Evolutionary conservation across 2,329 filamentous ascomycete genomes (phyloP).

Genomic region (Cladosporium sp.): DNA sequence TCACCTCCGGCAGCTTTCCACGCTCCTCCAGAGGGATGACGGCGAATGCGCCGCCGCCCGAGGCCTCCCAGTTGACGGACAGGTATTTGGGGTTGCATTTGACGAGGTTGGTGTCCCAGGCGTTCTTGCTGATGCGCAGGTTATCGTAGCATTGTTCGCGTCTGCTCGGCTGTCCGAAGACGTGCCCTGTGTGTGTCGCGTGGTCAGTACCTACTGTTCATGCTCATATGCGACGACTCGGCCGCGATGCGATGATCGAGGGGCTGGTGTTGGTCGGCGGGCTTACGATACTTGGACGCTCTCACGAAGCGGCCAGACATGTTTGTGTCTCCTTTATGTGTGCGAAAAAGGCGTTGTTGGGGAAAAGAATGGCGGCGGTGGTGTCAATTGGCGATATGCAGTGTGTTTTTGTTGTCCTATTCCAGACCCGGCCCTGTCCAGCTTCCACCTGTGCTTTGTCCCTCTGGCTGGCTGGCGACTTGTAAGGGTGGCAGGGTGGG

Average conservation of each 20-base stretch:
- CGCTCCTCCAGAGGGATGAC: constrained; percentile 88
- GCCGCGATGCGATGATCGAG: constrained; percentile 21
- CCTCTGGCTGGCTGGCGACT: too few relatives aligned
- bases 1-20: constrained; percentile 85
- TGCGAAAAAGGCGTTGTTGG: too few relatives aligned
- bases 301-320: constrained; percentile 72
- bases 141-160: constrained; percentile 99
- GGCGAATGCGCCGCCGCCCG: constrained; percentile 93
- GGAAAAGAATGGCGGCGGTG: too few relatives aligned
- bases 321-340: neutral
- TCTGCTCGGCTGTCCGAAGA: constrained; percentile 92
- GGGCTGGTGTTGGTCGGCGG: constrained; percentile 19
- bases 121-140: constrained; percentile 93
- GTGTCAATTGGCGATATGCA: too few relatives aligned
- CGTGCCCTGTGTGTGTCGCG: constrained; percentile 61
- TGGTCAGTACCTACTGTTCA: neutral
- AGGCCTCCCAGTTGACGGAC: constrained; percentile 97
- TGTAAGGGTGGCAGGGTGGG: too few relatives aligned
- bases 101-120: constrained; percentile 97
- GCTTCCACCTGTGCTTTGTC: too few relatives aligned
- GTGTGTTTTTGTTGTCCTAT: too few relatives aligned
- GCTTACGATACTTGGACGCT: constrained; percentile 69
- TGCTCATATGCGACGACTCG: neutral
- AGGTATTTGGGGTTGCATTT: constrained; percentile 97
- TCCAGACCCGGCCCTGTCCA: too few relatives aligned